Conservation (phyloP, 1,284 basidiomycete species). For the Malassezia furfur region DNA sequence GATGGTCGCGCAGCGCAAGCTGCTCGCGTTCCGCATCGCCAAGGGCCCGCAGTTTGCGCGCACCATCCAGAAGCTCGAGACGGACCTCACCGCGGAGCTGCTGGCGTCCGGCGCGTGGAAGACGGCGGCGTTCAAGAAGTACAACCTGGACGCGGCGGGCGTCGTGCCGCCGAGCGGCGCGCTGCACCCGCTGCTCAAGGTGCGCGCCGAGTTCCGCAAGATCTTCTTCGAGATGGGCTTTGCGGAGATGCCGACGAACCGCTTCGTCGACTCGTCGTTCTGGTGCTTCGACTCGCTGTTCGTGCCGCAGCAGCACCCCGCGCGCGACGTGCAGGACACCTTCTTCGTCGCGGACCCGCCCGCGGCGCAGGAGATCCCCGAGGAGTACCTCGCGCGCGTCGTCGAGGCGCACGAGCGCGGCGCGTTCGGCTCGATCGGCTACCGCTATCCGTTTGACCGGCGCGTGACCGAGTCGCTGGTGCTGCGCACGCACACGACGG, state of each 20-base stretch:
- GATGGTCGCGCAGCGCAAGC: slow-evolving; percentile 60
- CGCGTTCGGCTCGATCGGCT: slow-evolving; percentile 89
- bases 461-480: slow-evolving; percentile 85
- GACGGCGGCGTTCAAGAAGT: slow-evolving; percentile 70
- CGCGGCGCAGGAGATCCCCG: slow-evolving; percentile 65
- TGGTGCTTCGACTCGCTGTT: slow-evolving; percentile 99
- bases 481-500: slow-evolving; percentile 92
- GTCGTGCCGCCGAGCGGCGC: slow-evolving; percentile 78
- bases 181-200: slow-evolving; percentile 90
- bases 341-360: slow-evolving; percentile 96
- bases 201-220: slow-evolving; percentile 91
- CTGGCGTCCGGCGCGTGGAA: slow-evolving; percentile 57
- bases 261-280: slow-evolving; percentile 95
- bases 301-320: slow-evolving; percentile 97
- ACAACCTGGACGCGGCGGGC: slow-evolving; percentile 97
- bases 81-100: slow-evolving; percentile 93
- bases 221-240: slow-evolving; percentile 99
- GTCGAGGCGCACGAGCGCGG: slow-evolving; percentile 78
- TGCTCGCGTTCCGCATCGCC: slow-evolving; percentile 80
- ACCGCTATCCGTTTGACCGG: slow-evolving; percentile 90
- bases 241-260: slow-evolving; percentile 97
- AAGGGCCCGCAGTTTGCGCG: slow-evolving; percentile 85
- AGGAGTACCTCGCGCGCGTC: slow-evolving; percentile 82
- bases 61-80: slow-evolving; percentile 90
- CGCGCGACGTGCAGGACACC: slow-evolving; percentile 93